Evolutionary conservation across 192 early-diverging fungal species (phyloP), one percentile per base, ranked within the genome.

Genomic region (Chytriomyces sp.): DNA sequence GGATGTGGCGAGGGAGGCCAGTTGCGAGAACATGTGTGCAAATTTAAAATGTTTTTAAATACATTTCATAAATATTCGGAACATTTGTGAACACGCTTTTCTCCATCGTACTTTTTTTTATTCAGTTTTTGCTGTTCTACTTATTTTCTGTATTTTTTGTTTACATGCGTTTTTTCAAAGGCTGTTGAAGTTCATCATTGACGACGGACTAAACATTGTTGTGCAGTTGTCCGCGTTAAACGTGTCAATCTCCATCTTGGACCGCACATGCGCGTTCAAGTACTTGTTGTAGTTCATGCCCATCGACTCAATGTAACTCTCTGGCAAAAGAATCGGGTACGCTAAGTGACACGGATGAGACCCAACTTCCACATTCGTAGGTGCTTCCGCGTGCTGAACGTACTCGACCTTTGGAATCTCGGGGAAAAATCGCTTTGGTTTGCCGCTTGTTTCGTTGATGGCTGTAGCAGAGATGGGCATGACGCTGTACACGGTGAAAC

Each of bases 241-340:
- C 24, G 23, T 59, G 26, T 73, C 71, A 28, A 73, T n/a, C 13
- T 24, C 18, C 71, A 73, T 73, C 61, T 73, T 73, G 45, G 60
- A 53, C 13, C 24, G 7, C 10, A 23, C 23, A 62, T 62, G 60
- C 24, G 43, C 60, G 28, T 73, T 73, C 9, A 45, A 28, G 28
- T 61, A 73, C 28, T 13, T 63, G 5, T 35, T 13, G 26, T 48
- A 73, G 24, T 5, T 10, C 71, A 73, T 73, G 9, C 61, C 71
- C 71, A 73, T 73, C 59, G 11, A 23, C 18, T 73, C 71, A 62
- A 73, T 45, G 20, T 73, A 61, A 16, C 62, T 9, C 6, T 60
- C 59, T 16, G 26, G 16, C 16, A 73, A 16, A 43, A 45, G n/a
- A 9, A 18, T 11, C 6, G 71, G 71, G 18, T 43, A 35, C 10